Base-by-base conservation (phyloP, 2,329 filamentous ascomycete genomes). In the Rhinocladiella similis region DNA sequence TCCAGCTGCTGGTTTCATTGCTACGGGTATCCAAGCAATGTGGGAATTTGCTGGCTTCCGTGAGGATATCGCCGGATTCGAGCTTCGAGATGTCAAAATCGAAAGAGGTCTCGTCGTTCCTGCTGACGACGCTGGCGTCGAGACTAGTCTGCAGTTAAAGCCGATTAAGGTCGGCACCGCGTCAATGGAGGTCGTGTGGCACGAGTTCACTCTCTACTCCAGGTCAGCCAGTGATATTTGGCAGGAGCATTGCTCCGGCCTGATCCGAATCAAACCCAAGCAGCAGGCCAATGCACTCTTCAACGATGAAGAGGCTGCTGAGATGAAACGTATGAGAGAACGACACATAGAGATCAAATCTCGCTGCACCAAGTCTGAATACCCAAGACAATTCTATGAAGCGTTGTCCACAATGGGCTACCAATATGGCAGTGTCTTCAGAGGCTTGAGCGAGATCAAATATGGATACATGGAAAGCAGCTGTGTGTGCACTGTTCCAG, bases 1-100 rank as follows among this genome's bases (percentile, higher is more conserved):
- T 22, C 70, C 71, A 2, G 65, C 57, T 1, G 68, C 69, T 1
- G 70, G 66, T 1, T 68, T 68, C 38, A 52, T 73, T 18, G 52
- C 50, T 6, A 70, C 70, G 64, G 49, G 29, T n/a, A 41, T 51
- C 13, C 29, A 51, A n/a, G 49, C 49, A 22, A 53, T 56, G 16
- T 25, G 13, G 29, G 39, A 65, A 42, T 36, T 60, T 12, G 41
- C 54, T 39, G 36, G 27, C 22, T 18, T 22, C 6, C 19, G 14
- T 9, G 29, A 42, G 39, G 7, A 16, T 9, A 5, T 60, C 2
- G 16, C 22, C 13, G 59, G 57, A 10, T 41, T 59, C 42, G 52
- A 59, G 48, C 33, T 61, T 14, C 47, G 53, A 20, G 59, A 61
- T 38, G 53, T 61, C 18, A 12, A n/a, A 16, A 49, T 61, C 43